Percentiles rank a stretch among this genome's conserved stretches.
Evolutionary conservation across 1,139 yeast species (phyloP).

Genomic region (Starmera stellimalicola): DNA sequence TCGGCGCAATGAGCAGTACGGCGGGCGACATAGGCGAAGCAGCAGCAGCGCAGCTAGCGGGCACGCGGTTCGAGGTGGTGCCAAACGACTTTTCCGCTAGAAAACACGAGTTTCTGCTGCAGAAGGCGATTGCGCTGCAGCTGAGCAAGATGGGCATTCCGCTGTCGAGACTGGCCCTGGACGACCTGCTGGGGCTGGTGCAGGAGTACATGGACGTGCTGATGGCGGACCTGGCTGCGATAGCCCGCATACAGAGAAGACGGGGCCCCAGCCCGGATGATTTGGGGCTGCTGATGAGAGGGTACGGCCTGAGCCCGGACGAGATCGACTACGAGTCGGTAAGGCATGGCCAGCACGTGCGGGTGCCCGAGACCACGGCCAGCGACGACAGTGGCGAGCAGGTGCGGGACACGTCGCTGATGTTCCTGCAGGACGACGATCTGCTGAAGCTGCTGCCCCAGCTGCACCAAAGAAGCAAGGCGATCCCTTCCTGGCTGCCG

Average conservation of each 20-base stretch:
- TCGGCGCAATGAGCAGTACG: too few relatives aligned
- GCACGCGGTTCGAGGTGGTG: too few relatives aligned
- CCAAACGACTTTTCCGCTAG: too few relatives aligned
- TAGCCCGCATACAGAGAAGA: conserved; percentile 64
- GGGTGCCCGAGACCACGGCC: conserved; percentile 8
- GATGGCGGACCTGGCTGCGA: conserved; percentile 36
- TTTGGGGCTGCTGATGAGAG: conserved; percentile 37
- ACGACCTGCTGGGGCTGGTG: conserved; percentile 38
- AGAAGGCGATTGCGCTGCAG: conserved; percentile 24
- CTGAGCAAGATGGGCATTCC: conserved; percentile 30
- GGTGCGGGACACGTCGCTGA: conserved; percentile 6
- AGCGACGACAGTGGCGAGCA: conserved; percentile 8
- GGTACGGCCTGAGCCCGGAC: conserved; percentile 33
- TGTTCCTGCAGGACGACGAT: conserved; percentile 39
- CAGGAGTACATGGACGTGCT: conserved; percentile 41
- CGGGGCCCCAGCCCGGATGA: conserved; percentile 51
- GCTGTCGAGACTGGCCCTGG: conserved; percentile 35
- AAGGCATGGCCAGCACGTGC: conserved; percentile 13
- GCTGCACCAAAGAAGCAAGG: conserved; percentile 35
- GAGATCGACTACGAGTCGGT: conserved; percentile 37
- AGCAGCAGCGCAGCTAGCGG: too few relatives aligned
- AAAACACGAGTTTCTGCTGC: background rate
- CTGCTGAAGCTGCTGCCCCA: conserved; percentile 48
- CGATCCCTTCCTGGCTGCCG: conserved; percentile 73
- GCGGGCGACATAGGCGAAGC: too few relatives aligned